A percentile compares a stretch with the other conserved stretches of the same genome.
Conservation (phyloP, 345 rosid genomes). For the Sonneratia alba region DNA sequence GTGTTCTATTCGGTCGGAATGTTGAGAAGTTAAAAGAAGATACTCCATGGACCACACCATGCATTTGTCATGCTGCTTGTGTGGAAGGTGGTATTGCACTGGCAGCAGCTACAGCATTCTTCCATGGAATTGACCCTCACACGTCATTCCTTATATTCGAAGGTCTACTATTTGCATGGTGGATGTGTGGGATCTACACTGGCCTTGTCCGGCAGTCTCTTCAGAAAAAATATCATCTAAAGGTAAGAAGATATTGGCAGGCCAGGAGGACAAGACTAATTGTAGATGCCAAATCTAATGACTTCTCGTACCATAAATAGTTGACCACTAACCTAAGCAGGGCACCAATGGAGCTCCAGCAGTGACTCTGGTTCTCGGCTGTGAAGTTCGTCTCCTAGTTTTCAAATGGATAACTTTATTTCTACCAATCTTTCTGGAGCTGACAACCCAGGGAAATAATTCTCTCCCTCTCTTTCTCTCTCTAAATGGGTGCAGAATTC, state of each 20-base stretch:
- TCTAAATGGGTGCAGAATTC: conserved; percentile 46
- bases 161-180: conserved; percentile 90
- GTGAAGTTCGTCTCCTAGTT: neutral
- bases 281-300: too few species aligned
- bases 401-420: neutral
- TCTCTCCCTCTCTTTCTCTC: neutral
- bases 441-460: neutral
- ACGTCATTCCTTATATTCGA: conserved; percentile 75
- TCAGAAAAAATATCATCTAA: conserved; percentile 82
- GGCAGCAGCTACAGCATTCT: conserved; percentile 54
- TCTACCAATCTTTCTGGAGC: neutral
- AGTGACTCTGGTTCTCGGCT: neutral
- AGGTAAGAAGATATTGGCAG: conserved; percentile 29
- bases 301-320: too few species aligned
- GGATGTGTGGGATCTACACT: conserved; percentile 97
- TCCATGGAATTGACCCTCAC: conserved; percentile 68
- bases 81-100: conserved; percentile 80
- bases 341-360: neutral
- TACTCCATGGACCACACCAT: conserved; percentile 74
- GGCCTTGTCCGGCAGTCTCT: conserved; percentile 70
- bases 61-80: conserved; percentile 72
- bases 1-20: conserved; percentile 85
- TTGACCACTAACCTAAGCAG: neutral
- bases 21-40: conserved; percentile 71
- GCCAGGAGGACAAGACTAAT: neutral